Conservation (phyloP, 768 basidiomycete genomes). For the Lactarius sanguifluus region DNA sequence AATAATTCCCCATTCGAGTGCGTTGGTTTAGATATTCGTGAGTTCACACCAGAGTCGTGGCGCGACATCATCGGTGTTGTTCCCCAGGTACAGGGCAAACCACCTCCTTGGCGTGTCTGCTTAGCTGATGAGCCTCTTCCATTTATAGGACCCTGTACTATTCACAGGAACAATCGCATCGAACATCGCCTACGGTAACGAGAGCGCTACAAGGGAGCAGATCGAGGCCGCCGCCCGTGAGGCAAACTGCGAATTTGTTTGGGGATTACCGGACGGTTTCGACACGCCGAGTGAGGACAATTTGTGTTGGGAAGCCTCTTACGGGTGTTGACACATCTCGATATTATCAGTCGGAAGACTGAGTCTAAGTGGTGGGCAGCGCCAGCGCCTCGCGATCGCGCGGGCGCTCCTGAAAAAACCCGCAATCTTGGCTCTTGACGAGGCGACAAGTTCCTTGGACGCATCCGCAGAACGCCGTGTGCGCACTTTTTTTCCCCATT, state of each 20-base stretch:
- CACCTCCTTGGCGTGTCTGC: neutral
- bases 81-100: slow-evolving; percentile 55
- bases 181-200: slow-evolving; percentile 89
- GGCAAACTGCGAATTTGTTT: slow-evolving; percentile 95
- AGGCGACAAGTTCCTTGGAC: slow-evolving; percentile 87
- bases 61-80: slow-evolving; percentile 88
- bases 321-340: neutral
- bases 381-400: slow-evolving; percentile 79
- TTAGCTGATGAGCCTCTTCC: neutral
- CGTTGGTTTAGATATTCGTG: slow-evolving; percentile 66
- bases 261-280: slow-evolving; percentile 91
- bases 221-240: slow-evolving; percentile 86
- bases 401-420: slow-evolving; percentile 89
- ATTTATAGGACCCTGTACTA: slow-evolving; percentile 66
- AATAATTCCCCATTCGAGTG: neutral
- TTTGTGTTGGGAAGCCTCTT: neutral
- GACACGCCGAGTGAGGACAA: slow-evolving; percentile 78
- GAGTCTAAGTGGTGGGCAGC: slow-evolving; percentile 75
- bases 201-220: slow-evolving; percentile 70
- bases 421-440: slow-evolving; percentile 82
- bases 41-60: slow-evolving; percentile 86
- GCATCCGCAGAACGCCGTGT: slow-evolving; percentile 85
- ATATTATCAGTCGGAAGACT: slow-evolving; percentile 57
- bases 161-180: slow-evolving; percentile 94
- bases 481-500: neutral